Conservation (phyloP, 139 green algal species). For the Eudorina sp. region DNA sequence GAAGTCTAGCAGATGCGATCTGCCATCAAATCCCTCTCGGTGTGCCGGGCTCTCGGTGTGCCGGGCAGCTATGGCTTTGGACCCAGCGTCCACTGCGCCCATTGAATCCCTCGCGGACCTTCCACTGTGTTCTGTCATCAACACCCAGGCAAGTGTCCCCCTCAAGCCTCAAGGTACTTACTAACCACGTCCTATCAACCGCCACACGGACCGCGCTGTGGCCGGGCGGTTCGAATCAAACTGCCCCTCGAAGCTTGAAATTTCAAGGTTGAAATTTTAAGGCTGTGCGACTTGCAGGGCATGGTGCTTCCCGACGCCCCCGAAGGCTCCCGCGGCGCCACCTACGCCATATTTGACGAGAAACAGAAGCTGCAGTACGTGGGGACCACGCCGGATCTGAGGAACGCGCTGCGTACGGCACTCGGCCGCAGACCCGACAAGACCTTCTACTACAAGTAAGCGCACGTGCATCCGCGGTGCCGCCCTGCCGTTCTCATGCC, state of each 20-base stretch:
- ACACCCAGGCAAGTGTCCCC: slow-evolving; percentile 50
- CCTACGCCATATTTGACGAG: slow-evolving; percentile 92
- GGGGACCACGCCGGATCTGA: slow-evolving; percentile 88
- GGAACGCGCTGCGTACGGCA: slow-evolving; percentile 84
- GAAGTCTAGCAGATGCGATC: too few species aligned
- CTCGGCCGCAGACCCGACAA: slow-evolving; percentile 87
- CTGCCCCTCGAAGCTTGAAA: too few species aligned
- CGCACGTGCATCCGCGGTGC: too few species aligned
- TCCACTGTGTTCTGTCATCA: slow-evolving; percentile 44
- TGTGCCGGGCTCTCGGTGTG: not conserved
- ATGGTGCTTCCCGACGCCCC: slow-evolving; percentile 61
- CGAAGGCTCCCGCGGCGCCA: slow-evolving; percentile 68
- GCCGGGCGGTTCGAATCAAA: too few species aligned
- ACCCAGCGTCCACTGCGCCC: not conserved
- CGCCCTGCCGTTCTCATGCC: too few species aligned
- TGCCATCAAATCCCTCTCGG: too few species aligned
- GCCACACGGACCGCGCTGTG: too few species aligned
- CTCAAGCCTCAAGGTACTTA: too few species aligned
- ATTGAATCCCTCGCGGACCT: slow-evolving; percentile 29
- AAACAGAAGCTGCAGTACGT: slow-evolving; percentile 92
- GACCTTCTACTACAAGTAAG: slow-evolving; percentile 85
- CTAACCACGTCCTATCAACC: too few species aligned
- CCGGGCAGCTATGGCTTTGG: not conserved
- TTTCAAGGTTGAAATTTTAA: too few species aligned
- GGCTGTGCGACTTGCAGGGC: slow-evolving; percentile 59